A percentile compares a stretch with the other conserved stretches of the same genome.
Conservation (phyloP, 768 basidiomycete species). For the Saitozyma podzolica region DNA sequence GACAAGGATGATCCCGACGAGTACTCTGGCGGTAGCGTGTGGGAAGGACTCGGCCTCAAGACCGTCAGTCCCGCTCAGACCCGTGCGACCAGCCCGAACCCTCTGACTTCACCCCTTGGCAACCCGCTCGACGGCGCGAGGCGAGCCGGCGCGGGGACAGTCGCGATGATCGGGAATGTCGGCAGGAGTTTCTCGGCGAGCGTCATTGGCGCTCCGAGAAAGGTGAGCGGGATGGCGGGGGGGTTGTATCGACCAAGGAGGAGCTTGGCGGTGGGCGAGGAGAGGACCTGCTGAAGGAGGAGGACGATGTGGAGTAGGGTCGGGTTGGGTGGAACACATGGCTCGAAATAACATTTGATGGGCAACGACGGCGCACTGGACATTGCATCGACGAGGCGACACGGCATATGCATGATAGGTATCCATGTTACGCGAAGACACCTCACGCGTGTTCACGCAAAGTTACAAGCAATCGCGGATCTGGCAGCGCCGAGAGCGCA, state of each 20-base stretch:
- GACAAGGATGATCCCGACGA: not conserved
- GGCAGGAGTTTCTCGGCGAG: constrained; percentile 33
- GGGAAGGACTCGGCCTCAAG: constrained; percentile 19
- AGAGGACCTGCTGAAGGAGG: not conserved
- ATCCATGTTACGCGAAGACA: too few relatives aligned
- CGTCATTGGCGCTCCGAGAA: constrained; percentile 38
- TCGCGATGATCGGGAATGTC: constrained; percentile 28
- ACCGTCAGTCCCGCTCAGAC: constrained; percentile 14
- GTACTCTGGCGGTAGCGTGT: constrained; percentile 1
- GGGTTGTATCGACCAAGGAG: constrained; percentile 10
- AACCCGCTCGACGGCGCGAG: not conserved
- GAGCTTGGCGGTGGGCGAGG: not conserved
- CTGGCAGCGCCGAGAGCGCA: too few relatives aligned
- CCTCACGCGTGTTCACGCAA: too few relatives aligned
- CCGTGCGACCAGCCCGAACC: not conserved
- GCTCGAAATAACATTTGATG: too few relatives aligned
- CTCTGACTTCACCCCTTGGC: not conserved
- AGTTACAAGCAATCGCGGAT: too few relatives aligned
- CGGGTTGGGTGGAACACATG: too few relatives aligned
- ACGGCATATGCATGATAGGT: too few relatives aligned
- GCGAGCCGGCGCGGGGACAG: constrained; percentile 1
- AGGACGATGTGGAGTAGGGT: constrained; percentile 9
- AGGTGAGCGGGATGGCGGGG: constrained; percentile 15
- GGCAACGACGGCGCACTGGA: too few relatives aligned
- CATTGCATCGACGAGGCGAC: too few relatives aligned